phyloP scores from a whole-genome alignment of 2,329 filamentous ascomycete genomes.

The Coniochaeta hoffmannii region DNA sequence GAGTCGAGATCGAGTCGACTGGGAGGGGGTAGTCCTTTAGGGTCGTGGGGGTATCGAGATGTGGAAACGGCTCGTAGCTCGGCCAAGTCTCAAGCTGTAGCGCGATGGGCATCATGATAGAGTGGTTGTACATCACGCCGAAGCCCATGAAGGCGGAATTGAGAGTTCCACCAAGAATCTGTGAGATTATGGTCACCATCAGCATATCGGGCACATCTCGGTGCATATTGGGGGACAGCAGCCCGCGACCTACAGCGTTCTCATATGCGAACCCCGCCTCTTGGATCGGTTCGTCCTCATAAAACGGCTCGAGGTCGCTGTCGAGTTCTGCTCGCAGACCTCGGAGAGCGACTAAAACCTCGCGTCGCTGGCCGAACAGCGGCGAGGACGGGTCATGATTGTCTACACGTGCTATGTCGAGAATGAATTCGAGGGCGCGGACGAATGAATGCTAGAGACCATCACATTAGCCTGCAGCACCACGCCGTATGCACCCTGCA shows the following conservation, averaged over 20 bases:
- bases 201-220: background rate
- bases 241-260: constrained; percentile 6
- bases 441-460: background rate
- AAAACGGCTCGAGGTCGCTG: constrained; percentile 5
- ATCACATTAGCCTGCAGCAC: background rate
- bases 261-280: constrained; percentile 8
- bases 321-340: background rate
- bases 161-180: background rate
- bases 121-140: background rate
- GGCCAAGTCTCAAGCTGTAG: background rate
- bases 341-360: background rate
- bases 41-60: background rate
- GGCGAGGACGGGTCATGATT: background rate
- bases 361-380: background rate
- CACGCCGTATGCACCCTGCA: background rate
- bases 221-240: background rate
- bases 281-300: constrained; percentile 1
- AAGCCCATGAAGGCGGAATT: background rate
- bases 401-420: background rate
- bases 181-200: background rate
- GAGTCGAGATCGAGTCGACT: background rate
- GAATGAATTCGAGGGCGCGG: too few relatives aligned
- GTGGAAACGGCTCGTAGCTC: background rate
- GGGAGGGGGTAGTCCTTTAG: background rate
- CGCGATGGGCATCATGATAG: background rate